A percentile compares a stretch with the other conserved stretches of the same genome.
Evolutionary conservation across 768 basidiomycete genomes (phyloP).

Genomic region (Rhodotorula toruloides): DNA sequence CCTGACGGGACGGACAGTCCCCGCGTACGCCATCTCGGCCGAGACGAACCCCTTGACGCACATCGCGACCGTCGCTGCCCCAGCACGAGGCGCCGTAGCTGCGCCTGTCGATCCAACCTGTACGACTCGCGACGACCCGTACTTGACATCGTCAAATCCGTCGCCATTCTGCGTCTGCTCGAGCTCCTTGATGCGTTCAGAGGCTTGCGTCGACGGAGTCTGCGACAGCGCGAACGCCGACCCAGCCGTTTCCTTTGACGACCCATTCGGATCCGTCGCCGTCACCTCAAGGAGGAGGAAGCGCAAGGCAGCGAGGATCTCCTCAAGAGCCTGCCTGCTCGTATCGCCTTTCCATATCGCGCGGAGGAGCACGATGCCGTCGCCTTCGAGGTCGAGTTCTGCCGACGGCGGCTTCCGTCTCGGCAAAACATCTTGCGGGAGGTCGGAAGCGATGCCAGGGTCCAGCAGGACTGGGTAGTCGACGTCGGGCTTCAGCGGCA

Average conservation of each 20-base stretch:
- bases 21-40: constrained; percentile 32
- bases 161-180: constrained; percentile 26
- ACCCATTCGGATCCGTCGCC: not conserved
- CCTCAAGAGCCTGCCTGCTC: constrained; percentile 9
- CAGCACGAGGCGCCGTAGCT: not conserved
- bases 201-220: constrained; percentile 8
- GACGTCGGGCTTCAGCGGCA: constrained; percentile 39
- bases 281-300: constrained; percentile 14
- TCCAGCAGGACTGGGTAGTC: constrained; percentile 37
- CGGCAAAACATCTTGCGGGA: constrained; percentile 10
- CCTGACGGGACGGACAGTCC: constrained; percentile 30
- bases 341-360: constrained; percentile 13
- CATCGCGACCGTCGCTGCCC: not conserved
- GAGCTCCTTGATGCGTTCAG: constrained; percentile 20
- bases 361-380: constrained; percentile 8
- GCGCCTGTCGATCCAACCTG: not conserved
- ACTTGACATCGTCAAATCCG: constrained; percentile 38
- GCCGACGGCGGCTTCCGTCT: not conserved
- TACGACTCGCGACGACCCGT: not conserved
- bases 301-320: constrained; percentile 17
- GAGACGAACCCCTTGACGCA: constrained; percentile 25
- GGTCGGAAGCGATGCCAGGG: constrained; percentile 19
- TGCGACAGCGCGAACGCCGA: not conserved
- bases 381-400: constrained; percentile 8
- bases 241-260: not conserved